Percentiles rank a stretch among this genome's conserved stretches.
These are phyloP conservation scores for Exophiala viscosa DNA, from an alignment of 2,329 filamentous ascomycete species.

Conservation along the genomic window DNA sequence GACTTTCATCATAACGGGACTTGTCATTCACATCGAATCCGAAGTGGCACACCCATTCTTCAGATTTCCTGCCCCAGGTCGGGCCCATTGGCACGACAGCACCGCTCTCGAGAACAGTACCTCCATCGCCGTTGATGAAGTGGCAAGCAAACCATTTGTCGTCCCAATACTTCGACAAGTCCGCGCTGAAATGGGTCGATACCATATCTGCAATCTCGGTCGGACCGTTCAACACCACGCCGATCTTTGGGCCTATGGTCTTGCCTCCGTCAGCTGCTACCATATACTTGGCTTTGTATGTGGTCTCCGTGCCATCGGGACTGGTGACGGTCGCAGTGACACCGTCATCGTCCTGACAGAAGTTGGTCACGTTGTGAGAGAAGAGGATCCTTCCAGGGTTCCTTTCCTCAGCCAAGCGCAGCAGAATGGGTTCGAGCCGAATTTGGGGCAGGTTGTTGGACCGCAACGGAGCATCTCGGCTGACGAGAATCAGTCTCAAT, in stretches of 20 bases:
- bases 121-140: constrained; percentile 22
- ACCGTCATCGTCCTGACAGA: neutral
- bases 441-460: constrained; percentile 23
- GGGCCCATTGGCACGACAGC: constrained; percentile 26
- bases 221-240: constrained; percentile 31
- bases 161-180: constrained; percentile 29
- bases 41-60: constrained; percentile 36
- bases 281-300: constrained; percentile 31
- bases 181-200: constrained; percentile 26
- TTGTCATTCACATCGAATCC: constrained; percentile 21
- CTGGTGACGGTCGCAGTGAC: constrained; percentile 9
- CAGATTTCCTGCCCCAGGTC: constrained; percentile 28
- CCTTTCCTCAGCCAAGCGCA: constrained; percentile 30
- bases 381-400: constrained; percentile 28
- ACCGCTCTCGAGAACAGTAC: constrained; percentile 16
- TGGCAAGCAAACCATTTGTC: constrained; percentile 3
- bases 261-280: constrained; percentile 34
- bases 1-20: constrained; percentile 8
- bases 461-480: neutral
- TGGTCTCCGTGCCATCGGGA: constrained; percentile 20
- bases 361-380: constrained; percentile 1
- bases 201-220: constrained; percentile 34
- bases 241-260: constrained; percentile 26
- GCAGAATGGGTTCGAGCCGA: constrained; percentile 35
- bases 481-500: neutral